Evolutionary conservation across 2,329 filamentous ascomycete genomes (phyloP).

Genomic region (Akanthomyces lecanii): DNA sequence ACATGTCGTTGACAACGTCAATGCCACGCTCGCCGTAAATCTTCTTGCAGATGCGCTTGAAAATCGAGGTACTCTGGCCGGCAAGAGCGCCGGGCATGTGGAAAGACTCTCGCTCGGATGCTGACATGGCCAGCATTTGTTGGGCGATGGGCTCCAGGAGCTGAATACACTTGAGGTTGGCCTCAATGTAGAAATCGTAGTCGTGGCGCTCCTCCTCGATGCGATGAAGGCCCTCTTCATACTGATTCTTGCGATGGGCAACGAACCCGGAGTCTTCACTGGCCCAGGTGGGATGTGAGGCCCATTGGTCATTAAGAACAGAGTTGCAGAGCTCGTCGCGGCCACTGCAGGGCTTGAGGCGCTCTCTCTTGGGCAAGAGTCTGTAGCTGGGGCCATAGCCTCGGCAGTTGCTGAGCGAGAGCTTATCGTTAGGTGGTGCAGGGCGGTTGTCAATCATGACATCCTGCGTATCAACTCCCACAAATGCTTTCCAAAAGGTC

Average conservation of each 20-base stretch:
- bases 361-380: constrained; percentile 82
- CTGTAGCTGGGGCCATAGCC: constrained; percentile 95
- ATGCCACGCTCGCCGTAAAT: constrained; percentile 87
- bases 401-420: constrained; percentile 93
- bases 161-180: constrained; percentile 90
- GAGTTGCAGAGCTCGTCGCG: constrained; percentile 91
- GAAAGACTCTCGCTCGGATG: constrained; percentile 69
- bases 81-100: constrained; percentile 78
- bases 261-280: constrained; percentile 98
- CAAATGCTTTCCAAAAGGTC: constrained; percentile 79
- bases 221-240: constrained; percentile 87
- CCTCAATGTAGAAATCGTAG: constrained; percentile 97
- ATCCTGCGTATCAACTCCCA: constrained; percentile 72
- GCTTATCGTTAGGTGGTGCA: constrained; percentile 68
- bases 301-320: constrained; percentile 97
- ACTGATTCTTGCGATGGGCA: constrained; percentile 93
- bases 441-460: constrained; percentile 75
- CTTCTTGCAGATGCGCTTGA: constrained; percentile 96
- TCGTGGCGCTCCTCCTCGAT: constrained; percentile 98
- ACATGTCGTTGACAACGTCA: constrained; percentile 83
- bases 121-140: constrained; percentile 75
- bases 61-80: constrained; percentile 92
- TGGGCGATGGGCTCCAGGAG: constrained; percentile 91
- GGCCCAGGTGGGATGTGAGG: constrained; percentile 96
- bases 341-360: constrained; percentile 86